Base-by-base conservation (phyloP, 1,284 basidiomycete species). In the Moesziomyces aphidis region DNA sequence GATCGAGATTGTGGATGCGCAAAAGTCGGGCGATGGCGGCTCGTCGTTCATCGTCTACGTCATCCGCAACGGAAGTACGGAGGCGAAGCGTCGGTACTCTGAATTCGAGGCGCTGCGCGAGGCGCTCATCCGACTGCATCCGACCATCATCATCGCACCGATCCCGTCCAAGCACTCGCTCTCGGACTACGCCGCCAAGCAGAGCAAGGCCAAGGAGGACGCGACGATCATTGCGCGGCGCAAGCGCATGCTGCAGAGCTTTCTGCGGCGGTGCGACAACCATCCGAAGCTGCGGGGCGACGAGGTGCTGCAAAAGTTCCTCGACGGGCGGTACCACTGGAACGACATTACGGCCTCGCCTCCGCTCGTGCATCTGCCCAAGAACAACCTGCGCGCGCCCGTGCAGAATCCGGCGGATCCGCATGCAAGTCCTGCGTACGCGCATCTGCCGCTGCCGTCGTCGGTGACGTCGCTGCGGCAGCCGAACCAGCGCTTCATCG, bases 121-220 rank as follows among this genome's bases (percentile, higher is more conserved):
- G 59, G 92, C 89, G 60, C 89, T 99, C 50, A 88, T 91, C 49
- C 93, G 91, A 74, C 88, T 99, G 55, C 97, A 99, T 85, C 97
- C 97, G 0, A 97, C 95, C 15, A 87, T 96, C 76, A 98, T 99
- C 81, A 92, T 99, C 69, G 96, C 97, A 1, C 97, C 97, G 42
- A 97, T 99, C 69, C 97, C 97, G 1, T 95, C 93, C 5, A 99
- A 99, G 86, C 95, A 99, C 86, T 92, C 92, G 3, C 88, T 99
- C 31, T 90, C 93, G 28, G 97, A 99, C 82, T 99, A 99, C 87
- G 97, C 97, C 0, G 92, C 95, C 68, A 97, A 98, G 86, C 96
- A 97, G 84, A 91, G 89, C 62, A 97, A 96, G 86, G 96, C 96
- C 13, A 98, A 97, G 84, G 95, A 99, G 83, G 97, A 99, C 82